Evolutionary conservation across 2,329 filamentous ascomycete genomes (phyloP).

Genomic region (Aciculosporium take): DNA sequence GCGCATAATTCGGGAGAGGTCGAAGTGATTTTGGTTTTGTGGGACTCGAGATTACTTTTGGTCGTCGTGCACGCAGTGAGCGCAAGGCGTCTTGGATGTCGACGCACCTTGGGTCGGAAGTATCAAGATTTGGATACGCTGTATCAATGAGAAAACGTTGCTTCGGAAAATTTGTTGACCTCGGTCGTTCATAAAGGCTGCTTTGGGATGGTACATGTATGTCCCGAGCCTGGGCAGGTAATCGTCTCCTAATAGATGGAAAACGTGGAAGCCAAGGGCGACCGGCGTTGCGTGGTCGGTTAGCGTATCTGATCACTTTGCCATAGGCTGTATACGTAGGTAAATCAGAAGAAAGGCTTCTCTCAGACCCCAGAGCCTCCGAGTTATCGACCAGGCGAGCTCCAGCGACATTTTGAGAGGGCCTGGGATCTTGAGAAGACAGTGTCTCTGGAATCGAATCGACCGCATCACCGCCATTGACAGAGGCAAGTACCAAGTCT

Average conservation of each 20-base stretch:
- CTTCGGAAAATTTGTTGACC: neutral
- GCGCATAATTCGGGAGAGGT: neutral
- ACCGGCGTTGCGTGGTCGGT: slow-evolving; percentile 3
- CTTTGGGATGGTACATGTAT: neutral
- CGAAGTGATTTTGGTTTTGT: neutral
- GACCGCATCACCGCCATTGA: neutral
- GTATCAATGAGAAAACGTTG: slow-evolving; percentile 4
- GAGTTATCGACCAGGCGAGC: neutral
- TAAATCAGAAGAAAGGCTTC: neutral
- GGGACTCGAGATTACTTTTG: neutral
- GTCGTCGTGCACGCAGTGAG: neutral
- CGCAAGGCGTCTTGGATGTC: slow-evolving; percentile 2
- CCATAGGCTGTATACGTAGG: neutral
- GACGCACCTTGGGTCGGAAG: neutral
- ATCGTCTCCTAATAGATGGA: neutral
- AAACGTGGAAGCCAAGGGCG: slow-evolving; percentile 5
- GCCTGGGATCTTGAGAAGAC: neutral
- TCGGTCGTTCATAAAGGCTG: neutral
- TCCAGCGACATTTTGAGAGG: neutral
- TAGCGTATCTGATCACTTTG: slow-evolving; percentile 1
- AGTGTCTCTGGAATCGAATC: neutral
- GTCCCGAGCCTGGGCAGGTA: neutral
- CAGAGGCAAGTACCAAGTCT: neutral
- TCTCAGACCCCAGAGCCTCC: neutral
- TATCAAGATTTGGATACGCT: neutral